Base-by-base conservation (phyloP, 352 stramenopile species). In the Phytophthora palmivora region DNA sequence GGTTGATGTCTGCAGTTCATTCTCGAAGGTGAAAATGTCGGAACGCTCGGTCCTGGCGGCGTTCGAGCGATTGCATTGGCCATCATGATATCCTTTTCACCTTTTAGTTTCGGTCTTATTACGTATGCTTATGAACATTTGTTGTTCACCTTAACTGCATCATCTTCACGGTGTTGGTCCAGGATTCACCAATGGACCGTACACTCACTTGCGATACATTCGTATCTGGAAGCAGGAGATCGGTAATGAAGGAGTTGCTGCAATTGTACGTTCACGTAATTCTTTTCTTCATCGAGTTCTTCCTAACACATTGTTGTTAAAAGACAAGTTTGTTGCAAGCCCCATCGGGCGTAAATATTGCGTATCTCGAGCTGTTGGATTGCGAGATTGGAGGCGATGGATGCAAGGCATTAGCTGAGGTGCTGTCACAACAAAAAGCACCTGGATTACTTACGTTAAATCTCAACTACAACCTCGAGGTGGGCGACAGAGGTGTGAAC, bases 141-240 rank as follows among this genome's bases (percentile, higher is more conserved):
- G 18, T 14, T 33, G 15, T 47, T 65, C 26, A 83, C 76, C 75
- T 88, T 92, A 58, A 92, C 69, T 7, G 47, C 42, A 55, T 66
- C 18, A 45, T 61, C 10, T 72, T 50, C 36, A 93, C 84, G 83
- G 82, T 33, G 53, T 74, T 54, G 83, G 82, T 14, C 86, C 82
- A 62, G 76, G 76, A n/a, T 84, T 88, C 61, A 81, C 63, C 14
- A 83, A 69, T 12, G 84, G 82, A 1, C 73, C 81, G 26, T 95
- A 93, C 58, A 71, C 60, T 24, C 80, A 88, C 18, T 56, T 95
- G 12, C 75, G 78, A 9, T 92, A 85, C 65, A 87, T 93, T 54
- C 86, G 84, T 26, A 84, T 94, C 21, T 94, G 86, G 86, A 88
- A 90, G 50, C 84, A 94, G 42, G 77, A 89, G 45, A 70, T 94